Evolutionary conservation across 805 yeast species (phyloP).

Genomic region (Candida patagonica): DNA sequence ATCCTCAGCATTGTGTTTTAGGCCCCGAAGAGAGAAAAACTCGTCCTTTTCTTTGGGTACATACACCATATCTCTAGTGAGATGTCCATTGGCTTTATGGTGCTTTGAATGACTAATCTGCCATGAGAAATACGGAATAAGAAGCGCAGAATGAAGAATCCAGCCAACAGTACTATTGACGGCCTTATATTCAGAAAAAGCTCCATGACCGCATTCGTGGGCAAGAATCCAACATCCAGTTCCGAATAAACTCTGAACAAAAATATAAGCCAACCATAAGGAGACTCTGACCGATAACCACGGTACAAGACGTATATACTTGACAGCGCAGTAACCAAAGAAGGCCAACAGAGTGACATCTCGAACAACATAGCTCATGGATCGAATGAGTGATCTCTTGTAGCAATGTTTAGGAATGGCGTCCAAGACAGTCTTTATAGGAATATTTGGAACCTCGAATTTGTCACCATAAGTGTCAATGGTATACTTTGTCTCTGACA

Average conservation of each 20-base stretch:
- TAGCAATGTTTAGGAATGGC: conserved; percentile 71
- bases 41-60: conserved; percentile 62
- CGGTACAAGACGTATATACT: conserved; percentile 44
- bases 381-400: conserved; percentile 46
- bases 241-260: conserved; percentile 53
- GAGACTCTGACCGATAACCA: conserved; percentile 37
- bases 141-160: conserved; percentile 66
- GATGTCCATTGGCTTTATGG: conserved; percentile 83
- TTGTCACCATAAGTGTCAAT: conserved; percentile 54
- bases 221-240: conserved; percentile 82
- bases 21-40: conserved; percentile 35
- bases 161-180: conserved; percentile 78
- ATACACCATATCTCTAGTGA: conserved; percentile 76
- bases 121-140: conserved; percentile 88
- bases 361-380: conserved; percentile 58
- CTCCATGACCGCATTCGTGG: conserved; percentile 88
- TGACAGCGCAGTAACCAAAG: conserved; percentile 47
- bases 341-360: conserved; percentile 41
- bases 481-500: conserved; percentile 6
- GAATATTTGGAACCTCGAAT: conserved; percentile 63
- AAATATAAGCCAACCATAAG: conserved; percentile 50
- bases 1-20: conserved; percentile 55
- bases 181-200: conserved; percentile 62
- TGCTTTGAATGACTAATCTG: conserved; percentile 76
- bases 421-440: conserved; percentile 64